A percentile compares a stretch with the other conserved stretches of the same genome.
phyloP scores from a whole-genome alignment of 345 rosid genomes.

The Leavenworthia alabamica region DNA sequence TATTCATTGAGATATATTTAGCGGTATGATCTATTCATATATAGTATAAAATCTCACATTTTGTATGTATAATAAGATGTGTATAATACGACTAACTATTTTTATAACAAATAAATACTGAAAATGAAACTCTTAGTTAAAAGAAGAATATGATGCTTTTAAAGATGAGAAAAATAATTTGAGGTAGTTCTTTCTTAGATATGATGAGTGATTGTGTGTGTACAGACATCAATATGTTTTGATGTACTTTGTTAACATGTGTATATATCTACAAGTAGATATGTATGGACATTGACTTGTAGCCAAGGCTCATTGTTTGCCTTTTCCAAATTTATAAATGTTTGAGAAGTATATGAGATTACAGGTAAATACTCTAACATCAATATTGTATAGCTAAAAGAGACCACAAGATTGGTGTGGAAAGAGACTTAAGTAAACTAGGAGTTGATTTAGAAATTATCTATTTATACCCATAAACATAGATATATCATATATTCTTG shows the following conservation, averaged over 20 bases:
- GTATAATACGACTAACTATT: slow-evolving; percentile 2
- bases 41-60: slow-evolving; percentile 8
- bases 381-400: neutral
- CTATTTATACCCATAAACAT: neutral
- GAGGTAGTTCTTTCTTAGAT: neutral
- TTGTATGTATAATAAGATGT: slow-evolving; percentile 13
- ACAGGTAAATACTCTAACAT: neutral
- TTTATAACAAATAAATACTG: neutral
- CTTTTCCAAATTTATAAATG: slow-evolving; percentile 7
- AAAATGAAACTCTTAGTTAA: neutral
- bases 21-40: slow-evolving; percentile 10
- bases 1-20: slow-evolving; percentile 12
- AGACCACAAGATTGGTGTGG: slow-evolving; percentile 3
- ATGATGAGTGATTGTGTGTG: neutral
- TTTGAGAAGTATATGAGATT: slow-evolving; percentile 11
- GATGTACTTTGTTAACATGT: slow-evolving; percentile 8
- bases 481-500: neutral
- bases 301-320: slow-evolving; percentile 1
- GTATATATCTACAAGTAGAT: neutral
- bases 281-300: slow-evolving; percentile 9
- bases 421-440: neutral
- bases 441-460: neutral
- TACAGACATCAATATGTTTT: neutral
- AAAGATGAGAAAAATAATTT: neutral
- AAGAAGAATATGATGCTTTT: neutral